Evolutionary conservation across 805 yeast genomes (phyloP).

Genomic region (Scheffersomyces amazonensis): DNA sequence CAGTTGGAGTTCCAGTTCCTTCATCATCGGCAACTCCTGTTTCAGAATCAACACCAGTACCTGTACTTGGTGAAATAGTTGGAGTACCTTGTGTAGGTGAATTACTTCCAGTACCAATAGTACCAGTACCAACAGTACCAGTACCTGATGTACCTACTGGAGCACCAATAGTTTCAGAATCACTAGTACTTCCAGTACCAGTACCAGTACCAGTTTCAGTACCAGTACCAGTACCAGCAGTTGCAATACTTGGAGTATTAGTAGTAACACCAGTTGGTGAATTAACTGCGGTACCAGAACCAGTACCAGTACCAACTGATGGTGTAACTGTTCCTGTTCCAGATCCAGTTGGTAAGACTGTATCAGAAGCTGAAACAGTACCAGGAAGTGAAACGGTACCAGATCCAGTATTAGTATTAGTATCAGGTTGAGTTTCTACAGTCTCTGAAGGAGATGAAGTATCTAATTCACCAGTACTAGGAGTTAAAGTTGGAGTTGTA

Average conservation of each 20-base stretch:
- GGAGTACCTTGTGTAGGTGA: background rate
- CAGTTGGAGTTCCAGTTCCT: conserved; percentile 1
- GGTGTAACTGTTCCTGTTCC: background rate
- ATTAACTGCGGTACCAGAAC: background rate
- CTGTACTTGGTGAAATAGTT: background rate
- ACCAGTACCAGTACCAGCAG: background rate
- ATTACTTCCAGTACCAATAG: background rate
- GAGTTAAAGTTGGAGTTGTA: background rate
- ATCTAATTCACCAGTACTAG: background rate
- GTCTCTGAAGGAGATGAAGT: background rate
- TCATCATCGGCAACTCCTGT: background rate
- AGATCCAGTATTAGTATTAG: background rate
- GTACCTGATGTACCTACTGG: conserved; percentile 1
- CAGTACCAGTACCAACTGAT: background rate
- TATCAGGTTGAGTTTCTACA: background rate
- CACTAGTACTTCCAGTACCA: background rate
- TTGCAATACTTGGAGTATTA: background rate
- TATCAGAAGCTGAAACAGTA: background rate
- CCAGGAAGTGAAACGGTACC: background rate
- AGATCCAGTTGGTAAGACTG: background rate
- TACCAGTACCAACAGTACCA: background rate
- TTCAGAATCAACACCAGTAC: background rate
- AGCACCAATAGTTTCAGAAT: conserved; percentile 1
- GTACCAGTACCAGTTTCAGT: background rate
- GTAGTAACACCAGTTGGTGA: background rate